Conservation (phyloP, 768 basidiomycete genomes). For the Leccinum pellstonianum region DNA sequence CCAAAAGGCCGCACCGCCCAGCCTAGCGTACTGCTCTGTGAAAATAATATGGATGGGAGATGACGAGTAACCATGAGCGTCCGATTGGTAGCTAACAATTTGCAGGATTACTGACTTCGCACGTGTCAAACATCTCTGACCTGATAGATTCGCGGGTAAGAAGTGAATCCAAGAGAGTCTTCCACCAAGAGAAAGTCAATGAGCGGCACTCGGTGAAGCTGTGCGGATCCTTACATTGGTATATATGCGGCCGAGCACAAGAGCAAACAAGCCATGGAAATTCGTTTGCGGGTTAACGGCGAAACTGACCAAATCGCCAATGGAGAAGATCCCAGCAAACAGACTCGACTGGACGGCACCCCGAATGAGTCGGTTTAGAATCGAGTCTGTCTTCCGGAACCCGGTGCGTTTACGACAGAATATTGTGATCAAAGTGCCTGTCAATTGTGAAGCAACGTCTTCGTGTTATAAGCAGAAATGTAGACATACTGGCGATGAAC, state of each 20-base stretch:
- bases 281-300: not conserved
- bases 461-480: not conserved
- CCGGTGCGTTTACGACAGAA: not conserved
- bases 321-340: not conserved
- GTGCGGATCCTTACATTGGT: not conserved
- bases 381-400: not conserved
- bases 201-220: too few relatives aligned
- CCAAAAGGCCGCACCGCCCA: not conserved
- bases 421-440: not conserved
- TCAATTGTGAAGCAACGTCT: not conserved
- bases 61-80: not conserved
- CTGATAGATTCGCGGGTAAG: constrained; percentile 6
- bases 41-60: not conserved
- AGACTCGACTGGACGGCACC: not conserved
- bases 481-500: not conserved
- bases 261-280: not conserved
- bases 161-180: constrained; percentile 15
- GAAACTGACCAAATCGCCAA: not conserved
- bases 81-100: not conserved
- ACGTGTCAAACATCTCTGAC: not conserved
- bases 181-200: not conserved
- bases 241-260: not conserved
- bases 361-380: not conserved
- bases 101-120: not conserved
- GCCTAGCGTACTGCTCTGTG: not conserved